A percentile compares a stretch with the other conserved stretches of the same genome.
phyloP scores from a whole-genome alignment of 345 rosid species.

The Eucalyptus viminalis region DNA sequence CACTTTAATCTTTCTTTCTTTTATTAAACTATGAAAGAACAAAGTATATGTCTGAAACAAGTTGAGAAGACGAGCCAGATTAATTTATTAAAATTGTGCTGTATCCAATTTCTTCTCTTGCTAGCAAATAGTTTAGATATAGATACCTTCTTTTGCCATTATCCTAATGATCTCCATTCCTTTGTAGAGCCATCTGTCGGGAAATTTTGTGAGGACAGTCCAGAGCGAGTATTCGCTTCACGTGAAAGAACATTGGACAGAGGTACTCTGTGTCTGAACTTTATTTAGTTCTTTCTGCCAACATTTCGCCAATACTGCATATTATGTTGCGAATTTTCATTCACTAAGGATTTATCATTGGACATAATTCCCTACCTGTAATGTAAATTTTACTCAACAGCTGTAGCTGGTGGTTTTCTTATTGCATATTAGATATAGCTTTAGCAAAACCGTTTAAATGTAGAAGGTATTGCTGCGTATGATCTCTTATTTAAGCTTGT shows the following conservation, averaged over 20 bases:
- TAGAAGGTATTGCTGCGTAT: not conserved
- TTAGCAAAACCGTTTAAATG: not conserved
- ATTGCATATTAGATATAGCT: not conserved
- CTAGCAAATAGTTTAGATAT: not conserved
- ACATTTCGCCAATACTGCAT: not conserved
- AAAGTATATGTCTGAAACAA: not conserved
- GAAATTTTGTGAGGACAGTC: slow-evolving; percentile 34
- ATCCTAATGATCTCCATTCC: not conserved
- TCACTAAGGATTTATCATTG: not conserved
- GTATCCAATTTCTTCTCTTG: not conserved
- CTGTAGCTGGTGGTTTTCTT: not conserved
- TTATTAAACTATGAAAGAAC: not conserved
- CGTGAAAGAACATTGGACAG: slow-evolving; percentile 32
- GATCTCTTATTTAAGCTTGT: not conserved
- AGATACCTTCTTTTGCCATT: not conserved
- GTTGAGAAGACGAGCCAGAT: not conserved
- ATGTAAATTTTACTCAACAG: not conserved
- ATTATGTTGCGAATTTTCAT: not conserved
- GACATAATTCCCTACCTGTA: not conserved
- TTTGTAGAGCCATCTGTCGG: slow-evolving; percentile 44
- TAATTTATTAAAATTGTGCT: not conserved
- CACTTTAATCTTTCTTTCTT: not conserved
- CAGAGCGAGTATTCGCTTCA: slow-evolving; percentile 30
- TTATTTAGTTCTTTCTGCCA: not conserved
- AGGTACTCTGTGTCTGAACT: slow-evolving; percentile 14